Percentiles rank a stretch among this genome's conserved stretches.
Conservation (phyloP, 371 early-diverging fungal genomes). For the Vairimorpha necatrix region DNA sequence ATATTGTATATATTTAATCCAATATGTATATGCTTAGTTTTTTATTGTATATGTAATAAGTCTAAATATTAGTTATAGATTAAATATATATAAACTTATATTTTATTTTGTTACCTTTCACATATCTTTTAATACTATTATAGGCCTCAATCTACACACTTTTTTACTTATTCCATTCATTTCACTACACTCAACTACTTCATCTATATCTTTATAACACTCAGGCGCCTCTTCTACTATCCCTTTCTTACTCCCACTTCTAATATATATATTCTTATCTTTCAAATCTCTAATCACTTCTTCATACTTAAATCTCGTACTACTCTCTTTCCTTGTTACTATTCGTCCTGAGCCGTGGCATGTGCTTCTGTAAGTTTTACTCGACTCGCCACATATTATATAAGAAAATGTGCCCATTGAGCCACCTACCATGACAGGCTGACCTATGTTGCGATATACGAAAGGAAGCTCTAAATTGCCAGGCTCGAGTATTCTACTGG, state of each 20-base stretch:
- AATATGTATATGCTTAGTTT: too few species aligned
- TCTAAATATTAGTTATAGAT: too few species aligned
- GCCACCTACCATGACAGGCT: slow-evolving; percentile 62
- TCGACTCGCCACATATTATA: slow-evolving; percentile 47
- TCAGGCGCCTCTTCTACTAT: slow-evolving; percentile 60
- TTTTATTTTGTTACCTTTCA: too few species aligned
- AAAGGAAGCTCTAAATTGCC: slow-evolving; percentile 19
- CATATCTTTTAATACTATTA: slow-evolving; percentile 64
- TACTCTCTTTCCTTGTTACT: slow-evolving; percentile 45
- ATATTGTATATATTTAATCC: too few species aligned
- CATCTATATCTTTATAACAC: slow-evolving; percentile 64
- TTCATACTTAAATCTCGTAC: slow-evolving; percentile 38
- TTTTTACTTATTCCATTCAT: slow-evolving; percentile 47
- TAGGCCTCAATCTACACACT: slow-evolving; percentile 55
- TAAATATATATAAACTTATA: too few species aligned
- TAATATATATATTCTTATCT: slow-evolving; percentile 45
- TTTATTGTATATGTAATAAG: too few species aligned
- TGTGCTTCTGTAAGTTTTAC: slow-evolving; percentile 44
- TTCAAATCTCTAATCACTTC: slow-evolving; percentile 34
- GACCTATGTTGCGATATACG: slow-evolving; percentile 25
- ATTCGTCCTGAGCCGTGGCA: slow-evolving; percentile 65
- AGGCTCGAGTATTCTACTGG: slow-evolving; percentile 45
- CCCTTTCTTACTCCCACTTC: slow-evolving; percentile 22
- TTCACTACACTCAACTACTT: slow-evolving; percentile 61
- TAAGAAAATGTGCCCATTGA: slow-evolving; percentile 65